Evolutionary conservation across 345 rosid genomes (phyloP), one percentile per base, ranked within the genome.

Genomic region (Euphorbia tirucalli): DNA sequence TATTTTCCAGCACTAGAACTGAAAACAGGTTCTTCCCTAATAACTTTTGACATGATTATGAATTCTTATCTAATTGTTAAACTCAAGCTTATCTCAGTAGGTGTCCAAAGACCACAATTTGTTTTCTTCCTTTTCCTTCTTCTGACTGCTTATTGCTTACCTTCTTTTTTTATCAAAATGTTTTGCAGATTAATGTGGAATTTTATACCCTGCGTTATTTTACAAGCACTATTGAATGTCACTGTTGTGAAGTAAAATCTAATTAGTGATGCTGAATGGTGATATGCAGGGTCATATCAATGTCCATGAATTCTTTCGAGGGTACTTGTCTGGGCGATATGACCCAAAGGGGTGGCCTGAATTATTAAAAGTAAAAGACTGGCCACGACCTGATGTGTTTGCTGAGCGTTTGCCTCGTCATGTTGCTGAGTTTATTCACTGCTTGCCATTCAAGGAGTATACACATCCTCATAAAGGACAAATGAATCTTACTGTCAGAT

Each of bases 341-440:
- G 91, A 87, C 63, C 0, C 0, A 0, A 0, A 27, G 62, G 37
- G 0, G 4, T 91, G 98, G 97, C 97, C 96, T 63, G 82, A 37
- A 50, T 65, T 87, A 68, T 68, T 88, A 74, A 91, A 91, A 74
- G 77, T 93, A 77, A 89, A 88, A 82, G 97, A 91, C 58, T 91
- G 96, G 98, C 97, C 92, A 25, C 92, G 89, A 60, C 80, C 92
- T 61, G 84, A 78, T 52, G 64, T 70, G 52, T 88, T 93, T 72
- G 79, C 79, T 10, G 86, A 84, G 25, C 77, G 79, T 58, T 61
- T 93, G 79, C 93, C 91, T 2, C 92, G 93, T 24, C 98, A 89
- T 72, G 79, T 80, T 77, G 83, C 72, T n/a, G 56, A 50, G 9
- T 50, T 50, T 50, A 50, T n/a, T 50, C 3, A 13, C 15, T 50